Percentiles rank a stretch among this genome's conserved stretches.
Evolutionary conservation across 2,329 filamentous ascomycete genomes (phyloP).

Genomic region (Xylariaceae sp.): DNA sequence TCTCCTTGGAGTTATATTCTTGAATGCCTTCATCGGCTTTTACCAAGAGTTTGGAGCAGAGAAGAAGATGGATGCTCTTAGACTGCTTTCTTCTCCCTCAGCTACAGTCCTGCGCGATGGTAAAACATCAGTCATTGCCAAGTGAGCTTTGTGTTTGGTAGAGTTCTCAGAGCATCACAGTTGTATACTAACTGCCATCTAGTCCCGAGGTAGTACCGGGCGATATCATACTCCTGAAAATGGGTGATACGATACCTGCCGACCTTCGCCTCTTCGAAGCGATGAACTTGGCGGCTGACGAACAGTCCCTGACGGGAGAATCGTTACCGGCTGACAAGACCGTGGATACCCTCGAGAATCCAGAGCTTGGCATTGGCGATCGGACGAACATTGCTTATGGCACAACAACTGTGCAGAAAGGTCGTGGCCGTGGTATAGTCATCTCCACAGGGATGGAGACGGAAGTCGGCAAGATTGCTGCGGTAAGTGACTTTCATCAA

Average conservation of each 20-base stretch:
- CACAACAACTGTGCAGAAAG: conserved; percentile 70
- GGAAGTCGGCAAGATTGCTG: conserved; percentile 68
- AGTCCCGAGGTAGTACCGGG: conserved; percentile 67
- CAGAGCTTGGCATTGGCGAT: conserved; percentile 65
- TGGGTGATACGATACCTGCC: conserved; percentile 72
- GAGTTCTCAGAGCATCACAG: conserved; percentile 4
- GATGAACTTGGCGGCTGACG: conserved; percentile 79
- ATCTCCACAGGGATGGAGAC: conserved; percentile 70
- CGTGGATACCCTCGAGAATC: conserved; percentile 51
- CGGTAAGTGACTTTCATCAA: conserved; percentile 20
- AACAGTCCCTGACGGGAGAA: conserved; percentile 74
- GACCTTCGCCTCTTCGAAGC: conserved; percentile 68
- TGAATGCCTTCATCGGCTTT: conserved; percentile 69
- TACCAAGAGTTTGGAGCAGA: conserved; percentile 63
- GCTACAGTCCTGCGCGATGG: conserved; percentile 61
- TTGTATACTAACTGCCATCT: conserved; percentile 15
- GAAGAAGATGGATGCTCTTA: conserved; percentile 64
- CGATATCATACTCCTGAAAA: conserved; percentile 65
- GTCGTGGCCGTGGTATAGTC: conserved; percentile 70
- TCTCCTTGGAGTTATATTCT: conserved; percentile 63
- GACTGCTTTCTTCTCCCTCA: conserved; percentile 61
- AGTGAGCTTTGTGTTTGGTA: conserved; percentile 41
- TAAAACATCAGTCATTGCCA: conserved; percentile 54
- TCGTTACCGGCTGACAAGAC: conserved; percentile 70
- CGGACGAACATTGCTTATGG: conserved; percentile 73